A percentile compares a stretch with the other conserved stretches of the same genome.
These are phyloP conservation scores for Ganoderma multipileum DNA, from an alignment of 1,284 basidiomycete genomes.

Conservation along the genomic window DNA sequence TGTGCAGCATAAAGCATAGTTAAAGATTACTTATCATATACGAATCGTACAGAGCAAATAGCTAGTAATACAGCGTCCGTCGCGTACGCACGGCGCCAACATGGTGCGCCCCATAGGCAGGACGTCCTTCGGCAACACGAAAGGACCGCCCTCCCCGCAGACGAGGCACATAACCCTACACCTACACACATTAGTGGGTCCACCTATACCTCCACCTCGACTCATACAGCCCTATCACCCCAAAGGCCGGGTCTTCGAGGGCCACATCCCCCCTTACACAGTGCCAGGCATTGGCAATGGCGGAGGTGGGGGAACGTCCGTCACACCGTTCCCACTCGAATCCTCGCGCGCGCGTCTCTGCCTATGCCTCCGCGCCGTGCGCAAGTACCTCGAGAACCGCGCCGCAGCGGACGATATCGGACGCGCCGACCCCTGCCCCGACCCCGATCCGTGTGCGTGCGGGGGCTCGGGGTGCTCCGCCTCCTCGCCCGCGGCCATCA, in stretches of 20 bases:
- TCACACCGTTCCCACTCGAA: constrained; percentile 37
- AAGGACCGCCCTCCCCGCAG: not conserved
- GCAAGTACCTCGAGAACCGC: constrained; percentile 74
- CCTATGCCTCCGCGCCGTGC: constrained; percentile 57
- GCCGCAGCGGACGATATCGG: constrained; percentile 40
- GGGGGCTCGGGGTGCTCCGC: constrained; percentile 38
- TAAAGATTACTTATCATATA: not conserved
- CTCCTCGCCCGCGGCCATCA: constrained; percentile 47
- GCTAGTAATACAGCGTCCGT: not conserved
- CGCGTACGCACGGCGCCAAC: not conserved
- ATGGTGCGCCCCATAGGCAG: not conserved
- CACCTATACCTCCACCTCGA: not conserved
- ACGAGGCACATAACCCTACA: not conserved
- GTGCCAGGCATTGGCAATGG: constrained; percentile 27
- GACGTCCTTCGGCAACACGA: not conserved
- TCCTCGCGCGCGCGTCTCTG: constrained; percentile 34
- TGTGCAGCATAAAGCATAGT: not conserved
- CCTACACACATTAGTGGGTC: not conserved
- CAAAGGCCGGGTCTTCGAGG: not conserved
- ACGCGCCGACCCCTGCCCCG: constrained; percentile 26
- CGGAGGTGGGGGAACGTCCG: constrained; percentile 37
- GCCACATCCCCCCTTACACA: not conserved
- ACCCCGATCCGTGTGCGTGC: constrained; percentile 20
- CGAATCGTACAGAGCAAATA: not conserved
- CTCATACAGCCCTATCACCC: not conserved